These are phyloP conservation scores for Aspergillus heteromorphus DNA, from an alignment of 495 filamentous ascomycete genomes.

Conservation along the genomic window DNA sequence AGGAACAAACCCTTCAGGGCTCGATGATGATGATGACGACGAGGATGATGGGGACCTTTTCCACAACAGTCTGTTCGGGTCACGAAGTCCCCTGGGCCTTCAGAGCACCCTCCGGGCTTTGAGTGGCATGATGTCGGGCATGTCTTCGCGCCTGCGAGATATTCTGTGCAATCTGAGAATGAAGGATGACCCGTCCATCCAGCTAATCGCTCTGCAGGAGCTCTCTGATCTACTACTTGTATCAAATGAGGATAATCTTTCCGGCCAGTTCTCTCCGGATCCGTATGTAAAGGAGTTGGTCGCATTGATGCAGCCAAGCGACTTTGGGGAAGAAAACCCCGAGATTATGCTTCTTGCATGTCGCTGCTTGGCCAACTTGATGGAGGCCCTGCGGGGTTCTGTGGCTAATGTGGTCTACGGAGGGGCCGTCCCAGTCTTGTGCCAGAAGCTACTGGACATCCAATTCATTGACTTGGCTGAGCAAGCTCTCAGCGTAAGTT, in stretches of 20 bases:
- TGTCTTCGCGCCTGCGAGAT: slow-evolving; percentile 72
- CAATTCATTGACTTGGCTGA: slow-evolving; percentile 96
- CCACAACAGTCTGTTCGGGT: slow-evolving; percentile 63
- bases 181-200: slow-evolving; percentile 82
- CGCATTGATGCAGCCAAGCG: slow-evolving; percentile 81
- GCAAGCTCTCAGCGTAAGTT: slow-evolving; percentile 80
- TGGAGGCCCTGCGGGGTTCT: slow-evolving; percentile 92
- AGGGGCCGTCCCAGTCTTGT: slow-evolving; percentile 88
- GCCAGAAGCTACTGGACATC: slow-evolving; percentile 90
- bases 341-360: slow-evolving; percentile 98
- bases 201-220: slow-evolving; percentile 88
- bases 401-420: slow-evolving; percentile 95
- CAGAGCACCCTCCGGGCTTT: slow-evolving; percentile 79
- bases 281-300: slow-evolving; percentile 94
- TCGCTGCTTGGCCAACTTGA: slow-evolving; percentile 92
- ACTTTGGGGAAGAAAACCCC: slow-evolving; percentile 83
- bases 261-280: slow-evolving; percentile 92
- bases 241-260: slow-evolving; percentile 93
- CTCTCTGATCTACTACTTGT: slow-evolving; percentile 89
- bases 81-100: slow-evolving; percentile 59
- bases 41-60: slow-evolving; percentile 81
- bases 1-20: slow-evolving; percentile 42
- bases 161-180: slow-evolving; percentile 78
- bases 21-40: slow-evolving; percentile 67
- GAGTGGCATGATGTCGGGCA: slow-evolving; percentile 84